Base-by-base conservation (phyloP, 1,284 basidiomycete species). In the Erythrobasidium hasegawianum region DNA sequence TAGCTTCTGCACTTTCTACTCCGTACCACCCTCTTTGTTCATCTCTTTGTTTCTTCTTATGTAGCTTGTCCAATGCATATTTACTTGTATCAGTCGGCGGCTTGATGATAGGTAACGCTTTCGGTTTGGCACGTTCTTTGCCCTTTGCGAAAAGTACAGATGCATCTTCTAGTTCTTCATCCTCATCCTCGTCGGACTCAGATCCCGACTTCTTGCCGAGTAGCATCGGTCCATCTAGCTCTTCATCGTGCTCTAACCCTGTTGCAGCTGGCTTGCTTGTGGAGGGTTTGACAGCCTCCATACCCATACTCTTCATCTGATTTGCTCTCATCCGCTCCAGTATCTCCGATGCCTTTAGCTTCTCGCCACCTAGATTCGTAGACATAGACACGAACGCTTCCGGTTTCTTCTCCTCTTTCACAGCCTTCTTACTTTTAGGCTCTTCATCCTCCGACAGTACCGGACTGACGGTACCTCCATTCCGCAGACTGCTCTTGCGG, bases 11-110 rank as follows among this genome's bases (percentile, higher is more conserved):
- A 10, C 47, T 47, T 4, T 57, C 62, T 33, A 58, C 54, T 11
- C 62, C 62, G 14, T 24, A 52, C 62, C 62, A 65, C 26, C 62
- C 62, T 10, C 62, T 41, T 2, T 43, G 43, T 22, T 52, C 55
- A 38, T 65, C 62, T 11, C 38, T 52, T 16, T 58, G 43, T 18
- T 52, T 20, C 8, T 55, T 10, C 39, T 57, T 58, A 43, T 39
- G 38, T n/a, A 65, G 27, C 11, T 24, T 65, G 38, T 57, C 29
- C 33, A 65, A 33, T 16, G 62, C 16, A 20, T 57, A 56, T 39
- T 40, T 58, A 18, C 41, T 24, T 33, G 57, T 65, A 24, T 57
- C 45, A 41, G 18, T 58, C 2, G 62, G 54, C 7, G 20, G 43
- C 8, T 8, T 11, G 11, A n/a, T 14, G 5, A 14, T 11, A 13